Evolutionary conservation across 768 basidiomycete species (phyloP), one percentile per base, ranked within the genome.

Genomic region (Sutorius australiensis): DNA sequence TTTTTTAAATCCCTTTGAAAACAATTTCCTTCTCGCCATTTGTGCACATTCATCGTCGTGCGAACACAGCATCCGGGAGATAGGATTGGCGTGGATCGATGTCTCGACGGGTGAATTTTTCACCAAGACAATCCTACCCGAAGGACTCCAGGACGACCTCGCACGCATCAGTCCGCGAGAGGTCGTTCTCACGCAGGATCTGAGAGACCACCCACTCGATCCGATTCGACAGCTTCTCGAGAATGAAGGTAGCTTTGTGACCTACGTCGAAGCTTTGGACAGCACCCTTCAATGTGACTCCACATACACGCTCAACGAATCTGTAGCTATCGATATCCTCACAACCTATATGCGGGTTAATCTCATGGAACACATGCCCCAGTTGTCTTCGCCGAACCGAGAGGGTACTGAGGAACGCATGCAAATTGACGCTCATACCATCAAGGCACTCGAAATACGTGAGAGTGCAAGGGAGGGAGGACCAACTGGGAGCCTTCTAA

Each of bases 31-130:
- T 41, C 80, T 97, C 30, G 81, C 92, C 6, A 75, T 95, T 36
- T 71, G 66, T 27, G 33, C 71, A 32, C 42, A 61, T 12, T 57
- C 53, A n/a, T 31, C 38, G 12, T 21, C 17, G 19, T 53, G 33
- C 37, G 43, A 50, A 37, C 14, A 30, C 7, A 47, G 12, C 36
- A 37, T 52, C 27, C 55, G 50, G 27, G 48, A 66, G 8, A 53
- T 83, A n/a, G 92, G 91, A 2, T 73, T 98, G 37, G 93, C 94
- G 6, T 98, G 94, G 87, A 92, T 91, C 24, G 95, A 98, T 65
- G 82, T 97, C 16, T 94, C 95, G 13, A 97, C 94, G 0, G 92
- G 92, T 54, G 94, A 95, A 64, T 92, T 95, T 68, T 93, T 89
- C 68, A 86, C 89, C 11, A 89, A 89, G 58, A 66, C 69, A 6